A percentile compares a stretch with the other conserved stretches of the same genome.
phyloP scores from a whole-genome alignment of 1,139 yeast genomes.

The Blastobotrys petasosporus region DNA sequence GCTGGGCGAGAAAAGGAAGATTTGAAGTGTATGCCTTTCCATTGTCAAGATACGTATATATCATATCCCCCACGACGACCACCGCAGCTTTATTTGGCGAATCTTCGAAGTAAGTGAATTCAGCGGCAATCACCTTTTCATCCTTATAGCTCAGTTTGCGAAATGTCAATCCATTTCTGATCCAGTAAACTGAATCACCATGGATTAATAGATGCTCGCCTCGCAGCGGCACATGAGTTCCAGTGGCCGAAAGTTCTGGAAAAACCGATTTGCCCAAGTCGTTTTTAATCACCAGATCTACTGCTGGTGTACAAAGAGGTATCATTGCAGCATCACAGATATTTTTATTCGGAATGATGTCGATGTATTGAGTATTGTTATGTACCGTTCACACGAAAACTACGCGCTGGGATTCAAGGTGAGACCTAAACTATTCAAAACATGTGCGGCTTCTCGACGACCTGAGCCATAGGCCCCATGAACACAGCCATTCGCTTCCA shows the following conservation, averaged over 20 bases:
- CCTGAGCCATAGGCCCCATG: conserved; percentile 81
- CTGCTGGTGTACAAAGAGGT: conserved; percentile 3
- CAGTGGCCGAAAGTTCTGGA: not conserved
- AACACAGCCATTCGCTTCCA: conserved; percentile 75
- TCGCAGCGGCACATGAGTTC: conserved; percentile 4
- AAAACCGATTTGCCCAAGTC: not conserved
- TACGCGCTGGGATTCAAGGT: no score
- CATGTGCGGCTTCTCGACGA: conserved; percentile 51
- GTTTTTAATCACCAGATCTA: conserved; percentile 5
- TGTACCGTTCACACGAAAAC: not conserved
- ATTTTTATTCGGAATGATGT: not conserved
- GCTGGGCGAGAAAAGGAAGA: conserved; percentile 55
- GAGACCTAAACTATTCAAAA: conserved; percentile 15
- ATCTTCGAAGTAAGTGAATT: conserved; percentile 41
- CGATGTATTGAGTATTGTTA: no score
- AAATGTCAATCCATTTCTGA: conserved; percentile 45
- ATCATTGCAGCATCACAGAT: no score
- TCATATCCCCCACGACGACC: conserved; percentile 26
- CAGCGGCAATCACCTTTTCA: conserved; percentile 43
- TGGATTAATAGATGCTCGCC: conserved; percentile 22
- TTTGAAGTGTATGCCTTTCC: conserved; percentile 55
- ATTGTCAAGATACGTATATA: conserved; percentile 49
- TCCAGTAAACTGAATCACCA: conserved; percentile 38
- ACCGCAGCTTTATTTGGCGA: conserved; percentile 20
- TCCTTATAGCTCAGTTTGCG: conserved; percentile 47